Evolutionary conservation across 768 basidiomycete genomes (phyloP).

Genomic region (Russula foetens): DNA sequence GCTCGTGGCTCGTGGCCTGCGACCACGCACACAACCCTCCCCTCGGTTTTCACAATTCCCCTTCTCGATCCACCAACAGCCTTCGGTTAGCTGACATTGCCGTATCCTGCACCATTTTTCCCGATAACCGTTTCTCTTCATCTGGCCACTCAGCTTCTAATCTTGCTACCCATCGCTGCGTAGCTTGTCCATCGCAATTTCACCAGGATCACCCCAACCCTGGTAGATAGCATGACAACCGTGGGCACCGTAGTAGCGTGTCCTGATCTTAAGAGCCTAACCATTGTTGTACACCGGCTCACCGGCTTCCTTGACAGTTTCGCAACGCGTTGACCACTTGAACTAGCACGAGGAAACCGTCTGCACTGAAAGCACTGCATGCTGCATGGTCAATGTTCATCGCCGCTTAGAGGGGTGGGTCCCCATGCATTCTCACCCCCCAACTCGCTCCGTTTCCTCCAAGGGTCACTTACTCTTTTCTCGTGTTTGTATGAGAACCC

Average conservation of each 20-base stretch:
- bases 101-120: too few species aligned
- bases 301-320: neutral
- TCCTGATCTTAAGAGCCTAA: neutral
- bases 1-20: neutral
- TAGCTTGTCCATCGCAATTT: neutral
- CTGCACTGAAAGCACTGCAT: neutral
- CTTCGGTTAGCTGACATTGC: neutral
- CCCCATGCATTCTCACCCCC: too few species aligned
- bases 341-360: conserved; percentile 2
- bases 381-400: neutral
- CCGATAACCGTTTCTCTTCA: too few species aligned
- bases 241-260: neutral
- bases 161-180: neutral
- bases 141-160: neutral
- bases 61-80: neutral
- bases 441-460: neutral
- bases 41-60: neutral
- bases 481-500: too few species aligned
- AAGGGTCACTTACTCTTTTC: too few species aligned
- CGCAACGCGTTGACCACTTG: neutral
- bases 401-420: too few species aligned
- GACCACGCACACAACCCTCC: too few species aligned
- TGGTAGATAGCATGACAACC: neutral
- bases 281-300: neutral
- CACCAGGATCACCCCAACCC: neutral